phyloP scores from a whole-genome alignment of 2,329 filamentous ascomycete species.

The Lizonia empirigonia region DNA sequence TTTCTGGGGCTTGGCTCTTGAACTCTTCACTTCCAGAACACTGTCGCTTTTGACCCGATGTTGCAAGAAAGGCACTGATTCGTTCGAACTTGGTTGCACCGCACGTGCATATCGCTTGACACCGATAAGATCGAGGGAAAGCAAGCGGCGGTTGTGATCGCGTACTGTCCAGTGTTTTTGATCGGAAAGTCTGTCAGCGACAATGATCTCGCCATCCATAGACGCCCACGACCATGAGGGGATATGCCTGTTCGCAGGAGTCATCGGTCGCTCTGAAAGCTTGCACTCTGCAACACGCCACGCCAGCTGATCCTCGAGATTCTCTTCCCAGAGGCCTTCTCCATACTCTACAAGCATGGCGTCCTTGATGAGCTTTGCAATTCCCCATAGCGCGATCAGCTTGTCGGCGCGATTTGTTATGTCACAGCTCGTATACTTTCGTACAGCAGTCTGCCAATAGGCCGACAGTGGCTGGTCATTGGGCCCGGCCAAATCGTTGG shows the following conservation, averaged over 20 bases:
- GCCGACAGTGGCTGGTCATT: constrained; percentile 28
- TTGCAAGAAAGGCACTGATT: constrained; percentile 3
- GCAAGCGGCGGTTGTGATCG: constrained; percentile 19
- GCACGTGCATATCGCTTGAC: constrained; percentile 3
- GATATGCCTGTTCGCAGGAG: constrained; percentile 13
- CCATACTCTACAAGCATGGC: constrained; percentile 26
- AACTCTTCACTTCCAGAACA: constrained; percentile 9
- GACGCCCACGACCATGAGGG: constrained; percentile 35
- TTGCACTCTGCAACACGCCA: constrained; percentile 29
- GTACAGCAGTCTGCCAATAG: constrained; percentile 34
- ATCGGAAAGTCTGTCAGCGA: constrained; percentile 22
- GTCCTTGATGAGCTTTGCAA: constrained; percentile 36
- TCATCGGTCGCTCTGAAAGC: constrained; percentile 11
- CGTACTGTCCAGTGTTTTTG: constrained; percentile 18
- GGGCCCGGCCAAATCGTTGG: constrained; percentile 15
- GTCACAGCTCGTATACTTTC: constrained; percentile 29
- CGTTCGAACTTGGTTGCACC: neutral
- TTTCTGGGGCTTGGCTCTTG: constrained; percentile 3
- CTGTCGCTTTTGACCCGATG: constrained; percentile 20
- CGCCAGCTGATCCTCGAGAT: constrained; percentile 34
- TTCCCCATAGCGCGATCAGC: constrained; percentile 35
- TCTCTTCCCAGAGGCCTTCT: constrained; percentile 29
- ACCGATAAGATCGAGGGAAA: constrained; percentile 21
- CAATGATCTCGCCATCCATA: constrained; percentile 24
- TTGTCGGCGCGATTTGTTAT: constrained; percentile 31